These are phyloP conservation scores for Apiosordaria backusii DNA, from an alignment of 495 filamentous ascomycete genomes.

Conservation along the genomic window DNA sequence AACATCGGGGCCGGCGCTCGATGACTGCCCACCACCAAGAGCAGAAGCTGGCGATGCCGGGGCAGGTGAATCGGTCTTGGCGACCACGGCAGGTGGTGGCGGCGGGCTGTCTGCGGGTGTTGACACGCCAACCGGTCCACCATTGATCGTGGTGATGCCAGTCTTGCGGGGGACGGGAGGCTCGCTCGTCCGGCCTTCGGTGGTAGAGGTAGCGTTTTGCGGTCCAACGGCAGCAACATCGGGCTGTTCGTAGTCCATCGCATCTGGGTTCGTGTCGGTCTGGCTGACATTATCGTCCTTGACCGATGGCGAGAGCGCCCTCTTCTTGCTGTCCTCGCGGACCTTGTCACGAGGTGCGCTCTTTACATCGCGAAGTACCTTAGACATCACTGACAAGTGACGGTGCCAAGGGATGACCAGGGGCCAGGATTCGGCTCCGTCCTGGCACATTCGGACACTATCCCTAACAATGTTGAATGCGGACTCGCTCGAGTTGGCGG, in stretches of 20 bases:
- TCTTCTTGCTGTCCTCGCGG: slow-evolving; percentile 29
- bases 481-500: slow-evolving; percentile 43
- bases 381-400: slow-evolving; percentile 49
- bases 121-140: slow-evolving; percentile 42
- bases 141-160: slow-evolving; percentile 49
- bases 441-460: slow-evolving; percentile 46
- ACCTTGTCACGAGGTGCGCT: slow-evolving; percentile 22
- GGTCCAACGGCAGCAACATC: slow-evolving; percentile 17
- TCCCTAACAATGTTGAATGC: slow-evolving; percentile 46
- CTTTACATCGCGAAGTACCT: slow-evolving; percentile 44
- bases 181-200: slow-evolving; percentile 41
- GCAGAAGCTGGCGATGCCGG: slow-evolving; percentile 31
- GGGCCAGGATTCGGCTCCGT: slow-evolving; percentile 47
- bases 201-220: slow-evolving; percentile 22
- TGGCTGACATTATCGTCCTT: slow-evolving; percentile 46
- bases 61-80: slow-evolving; percentile 42
- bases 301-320: slow-evolving; percentile 35
- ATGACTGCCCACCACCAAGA: slow-evolving; percentile 13
- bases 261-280: slow-evolving; percentile 42
- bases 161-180: slow-evolving; percentile 42
- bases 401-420: slow-evolving; percentile 50
- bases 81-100: slow-evolving; percentile 27
- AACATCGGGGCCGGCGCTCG: slow-evolving; percentile 24
- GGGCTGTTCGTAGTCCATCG: slow-evolving; percentile 45
- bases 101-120: slow-evolving; percentile 44